Evolutionary conservation across 2,329 filamentous ascomycete genomes (phyloP).

Genomic region (Fusarium sp.): DNA sequence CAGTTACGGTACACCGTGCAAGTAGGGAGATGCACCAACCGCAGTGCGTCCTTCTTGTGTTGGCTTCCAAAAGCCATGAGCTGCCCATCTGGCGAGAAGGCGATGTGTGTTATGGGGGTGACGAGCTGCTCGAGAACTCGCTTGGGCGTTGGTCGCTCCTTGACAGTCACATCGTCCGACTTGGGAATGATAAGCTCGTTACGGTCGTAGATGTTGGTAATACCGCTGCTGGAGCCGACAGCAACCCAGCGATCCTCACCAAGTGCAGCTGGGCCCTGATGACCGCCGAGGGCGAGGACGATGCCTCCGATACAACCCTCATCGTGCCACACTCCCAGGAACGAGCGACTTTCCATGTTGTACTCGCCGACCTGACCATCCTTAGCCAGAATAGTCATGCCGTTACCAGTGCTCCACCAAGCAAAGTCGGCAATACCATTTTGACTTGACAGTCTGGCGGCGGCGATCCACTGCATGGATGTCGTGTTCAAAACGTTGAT

Average conservation of each 20-base stretch:
- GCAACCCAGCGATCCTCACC: constrained; percentile 91
- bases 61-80: constrained; percentile 85
- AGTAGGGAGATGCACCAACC: constrained; percentile 87
- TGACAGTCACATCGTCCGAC: constrained; percentile 61
- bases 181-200: constrained; percentile 63
- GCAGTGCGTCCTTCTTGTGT: constrained; percentile 87
- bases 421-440: constrained; percentile 89
- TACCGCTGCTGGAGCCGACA: constrained; percentile 84
- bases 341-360: constrained; percentile 72
- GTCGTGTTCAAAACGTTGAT: constrained; percentile 83
- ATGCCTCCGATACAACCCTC: constrained; percentile 89
- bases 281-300: constrained; percentile 79
- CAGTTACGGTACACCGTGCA: constrained; percentile 97
- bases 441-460: constrained; percentile 81
- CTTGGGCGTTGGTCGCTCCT: constrained; percentile 74
- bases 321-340: constrained; percentile 86
- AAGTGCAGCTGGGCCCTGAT: constrained; percentile 65
- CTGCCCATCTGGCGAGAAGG: constrained; percentile 90
- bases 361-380: constrained; percentile 93
- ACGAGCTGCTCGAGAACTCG: constrained; percentile 85
- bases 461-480: constrained; percentile 87
- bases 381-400: constrained; percentile 82
- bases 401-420: constrained; percentile 89
- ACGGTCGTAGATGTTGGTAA: constrained; percentile 94
- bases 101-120: constrained; percentile 80